These are phyloP conservation scores for Kwoniella newhampshirensis DNA, from an alignment of 768 basidiomycete species.

Conservation along the genomic window DNA sequence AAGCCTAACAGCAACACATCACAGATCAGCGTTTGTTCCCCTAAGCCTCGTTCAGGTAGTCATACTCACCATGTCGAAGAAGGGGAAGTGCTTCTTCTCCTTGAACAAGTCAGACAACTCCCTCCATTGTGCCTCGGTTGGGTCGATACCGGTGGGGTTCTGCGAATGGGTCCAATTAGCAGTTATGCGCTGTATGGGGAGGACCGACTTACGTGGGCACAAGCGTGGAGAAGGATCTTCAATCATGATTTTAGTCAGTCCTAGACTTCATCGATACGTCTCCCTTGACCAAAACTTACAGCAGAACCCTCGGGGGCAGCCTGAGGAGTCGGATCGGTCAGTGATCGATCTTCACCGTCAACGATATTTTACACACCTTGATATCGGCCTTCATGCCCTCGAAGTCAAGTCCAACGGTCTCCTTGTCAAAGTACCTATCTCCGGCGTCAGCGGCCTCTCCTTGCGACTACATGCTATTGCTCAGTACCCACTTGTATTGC, in stretches of 20 bases:
- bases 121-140: slow-evolving; percentile 87
- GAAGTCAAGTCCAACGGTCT: slow-evolving; percentile 87
- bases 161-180: slow-evolving; percentile 55
- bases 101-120: slow-evolving; percentile 82
- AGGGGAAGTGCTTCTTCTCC: slow-evolving; percentile 85
- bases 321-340: slow-evolving; percentile 52
- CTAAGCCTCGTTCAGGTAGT: too few species aligned
- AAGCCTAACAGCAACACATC: slow-evolving; percentile 63
- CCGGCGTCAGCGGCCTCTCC: slow-evolving; percentile 3
- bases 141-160: slow-evolving; percentile 99
- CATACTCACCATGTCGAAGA: slow-evolving; percentile 81
- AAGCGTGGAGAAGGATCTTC: slow-evolving; percentile 80
- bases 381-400: slow-evolving; percentile 84
- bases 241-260: not conserved
- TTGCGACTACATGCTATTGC: not conserved
- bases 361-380: slow-evolving; percentile 58
- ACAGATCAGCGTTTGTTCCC: slow-evolving; percentile 4
- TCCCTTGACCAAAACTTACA: slow-evolving; percentile 45
- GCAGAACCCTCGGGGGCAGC: slow-evolving; percentile 72
- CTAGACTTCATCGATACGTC: not conserved
- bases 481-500: slow-evolving; percentile 61
- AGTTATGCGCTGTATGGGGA: too few species aligned
- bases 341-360: not conserved
- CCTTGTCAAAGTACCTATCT: slow-evolving; percentile 70
- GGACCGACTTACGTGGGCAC: slow-evolving; percentile 64